Evolutionary conservation across 768 basidiomycete species (phyloP).

Genomic region (Baorangia bicolor): DNA sequence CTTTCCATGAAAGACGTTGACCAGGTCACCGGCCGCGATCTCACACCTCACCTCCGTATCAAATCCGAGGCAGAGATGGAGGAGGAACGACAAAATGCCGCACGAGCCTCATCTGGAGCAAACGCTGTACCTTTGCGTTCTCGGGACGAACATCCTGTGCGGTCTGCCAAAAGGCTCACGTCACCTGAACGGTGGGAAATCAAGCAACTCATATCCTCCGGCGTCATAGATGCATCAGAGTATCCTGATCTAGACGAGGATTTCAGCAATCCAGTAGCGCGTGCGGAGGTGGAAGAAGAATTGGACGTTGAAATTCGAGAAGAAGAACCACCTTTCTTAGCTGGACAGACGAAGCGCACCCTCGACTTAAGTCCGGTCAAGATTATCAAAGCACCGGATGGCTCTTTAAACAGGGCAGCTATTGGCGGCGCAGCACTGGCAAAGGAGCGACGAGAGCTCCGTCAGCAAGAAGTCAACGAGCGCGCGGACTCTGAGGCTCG

Average conservation of each 20-base stretch:
- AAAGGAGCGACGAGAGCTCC: conserved; percentile 91
- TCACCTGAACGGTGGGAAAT: conserved; percentile 99
- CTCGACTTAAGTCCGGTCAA: conserved; percentile 96
- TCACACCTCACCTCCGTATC: conserved; percentile 93
- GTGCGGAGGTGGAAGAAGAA: conserved; percentile 92
- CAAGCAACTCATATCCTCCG: conserved; percentile 96
- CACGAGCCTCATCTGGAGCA: conserved; percentile 72
- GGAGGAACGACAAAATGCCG: conserved; percentile 65
- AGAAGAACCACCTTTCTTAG: conserved; percentile 93
- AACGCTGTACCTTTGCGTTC: conserved; percentile 81
- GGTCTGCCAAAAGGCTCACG: conserved; percentile 86
- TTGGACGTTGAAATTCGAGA: conserved; percentile 96
- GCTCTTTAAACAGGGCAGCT: conserved; percentile 93
- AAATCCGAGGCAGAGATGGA: conserved; percentile 93
- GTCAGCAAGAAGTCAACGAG: conserved; percentile 94
- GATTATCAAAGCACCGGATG: conserved; percentile 98
- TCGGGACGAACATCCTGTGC: conserved; percentile 50
- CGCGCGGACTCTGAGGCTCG: conserved; percentile 90
- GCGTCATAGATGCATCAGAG: conserved; percentile 87
- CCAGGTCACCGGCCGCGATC: conserved; percentile 83
- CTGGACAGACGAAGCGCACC: conserved; percentile 94
- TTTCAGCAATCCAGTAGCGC: conserved; percentile 68
- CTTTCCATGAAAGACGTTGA: conserved; percentile 99
- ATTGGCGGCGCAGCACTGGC: conserved; percentile 90
- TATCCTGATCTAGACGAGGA: conserved; percentile 93